Evolutionary conservation across 108 stramenopile genomes (phyloP), one percentile per base, ranked within the genome.

Genomic region (Conticribra weissflogii): DNA sequence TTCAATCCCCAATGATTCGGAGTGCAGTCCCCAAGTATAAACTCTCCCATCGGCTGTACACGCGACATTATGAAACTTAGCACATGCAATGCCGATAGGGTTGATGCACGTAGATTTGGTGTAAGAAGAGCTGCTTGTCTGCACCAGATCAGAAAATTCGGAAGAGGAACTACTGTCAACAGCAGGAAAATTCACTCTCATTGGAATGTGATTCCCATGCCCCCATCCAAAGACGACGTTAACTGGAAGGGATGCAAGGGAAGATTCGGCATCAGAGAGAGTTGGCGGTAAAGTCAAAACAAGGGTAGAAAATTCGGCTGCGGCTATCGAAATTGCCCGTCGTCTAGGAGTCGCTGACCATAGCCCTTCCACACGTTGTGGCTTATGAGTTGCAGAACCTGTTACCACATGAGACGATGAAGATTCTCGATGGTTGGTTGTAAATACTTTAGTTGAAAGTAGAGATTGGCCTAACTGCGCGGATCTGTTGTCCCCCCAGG

Each of bases 21-120:
- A 65, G 46, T 81, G 87, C 18, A 91, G 66, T 1, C 98, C 98
- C 96, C 96, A 99, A 0, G 96, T 96, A 63, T 90, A 99, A 1
- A 96, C 93, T 31, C 83, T 41, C 2, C 98, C 98, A 60, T 95
- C 91, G 3, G 71, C 72, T 0, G 96, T 96, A 8, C 91, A 77
- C 7, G 89, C 98, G 0, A 86, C 93, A 71, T 89, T 97, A 77
- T 96, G 93, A 58, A 81, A 86, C 31, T 78, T 83, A 0, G 87
- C 90, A 63, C 85, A 88, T 0, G 93, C 85, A 73, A 94, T 94
- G 18, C 82, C 74, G 28, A 83, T 79, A 31, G 93, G 93, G 70
- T 91, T 87, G n/a, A 87, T 72, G 58, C 68, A 66, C 19, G 25
- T 56, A 28, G 44, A 34, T 50, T 51, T 82, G 32, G 72, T 66